phyloP scores from a whole-genome alignment of 2,329 filamentous ascomycete species.

The Corinectria fuckeliana region DNA sequence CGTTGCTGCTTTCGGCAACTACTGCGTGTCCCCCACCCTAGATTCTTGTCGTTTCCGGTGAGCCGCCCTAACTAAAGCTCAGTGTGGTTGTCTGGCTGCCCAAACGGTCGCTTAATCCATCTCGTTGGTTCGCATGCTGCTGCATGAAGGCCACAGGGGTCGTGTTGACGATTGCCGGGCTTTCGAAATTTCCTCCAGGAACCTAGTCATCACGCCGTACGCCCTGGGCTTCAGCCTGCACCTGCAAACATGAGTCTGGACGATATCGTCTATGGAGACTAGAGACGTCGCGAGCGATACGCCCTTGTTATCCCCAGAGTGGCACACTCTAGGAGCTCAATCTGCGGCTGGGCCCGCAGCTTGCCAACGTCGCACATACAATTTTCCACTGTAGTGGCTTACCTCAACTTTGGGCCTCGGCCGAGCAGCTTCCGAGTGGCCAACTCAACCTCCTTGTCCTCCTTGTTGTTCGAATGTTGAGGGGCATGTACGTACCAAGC shows the following conservation, averaged over 20 bases:
- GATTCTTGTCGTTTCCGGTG: slow-evolving; percentile 33
- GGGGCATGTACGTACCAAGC: neutral
- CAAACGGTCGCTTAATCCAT: slow-evolving; percentile 37
- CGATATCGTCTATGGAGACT: slow-evolving; percentile 7
- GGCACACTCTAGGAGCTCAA: slow-evolving; percentile 26
- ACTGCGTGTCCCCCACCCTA: slow-evolving; percentile 23
- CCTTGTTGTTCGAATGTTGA: slow-evolving; percentile 1
- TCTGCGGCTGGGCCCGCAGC: slow-evolving; percentile 32
- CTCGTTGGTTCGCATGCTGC: slow-evolving; percentile 35
- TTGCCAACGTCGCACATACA: slow-evolving; percentile 17
- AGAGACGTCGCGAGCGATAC: slow-evolving; percentile 14
- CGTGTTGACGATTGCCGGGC: slow-evolving; percentile 16
- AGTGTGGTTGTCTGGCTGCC: slow-evolving; percentile 23
- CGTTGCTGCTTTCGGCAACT: slow-evolving; percentile 29
- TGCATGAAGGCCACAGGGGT: no score
- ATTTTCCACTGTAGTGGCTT: slow-evolving; percentile 24
- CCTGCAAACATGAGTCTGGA: slow-evolving; percentile 2
- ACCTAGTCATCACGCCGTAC: neutral
- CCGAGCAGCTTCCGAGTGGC: neutral
- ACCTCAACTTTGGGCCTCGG: slow-evolving; percentile 7
- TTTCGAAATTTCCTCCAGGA: neutral
- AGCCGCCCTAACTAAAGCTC: slow-evolving; percentile 30
- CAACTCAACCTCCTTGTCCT: neutral
- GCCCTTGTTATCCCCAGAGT: slow-evolving; percentile 24
- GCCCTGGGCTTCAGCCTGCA: neutral